Evolutionary conservation across 805 yeast genomes (phyloP), one percentile per base, ranked within the genome.

Genomic region (Torulaspora franciscae): DNA sequence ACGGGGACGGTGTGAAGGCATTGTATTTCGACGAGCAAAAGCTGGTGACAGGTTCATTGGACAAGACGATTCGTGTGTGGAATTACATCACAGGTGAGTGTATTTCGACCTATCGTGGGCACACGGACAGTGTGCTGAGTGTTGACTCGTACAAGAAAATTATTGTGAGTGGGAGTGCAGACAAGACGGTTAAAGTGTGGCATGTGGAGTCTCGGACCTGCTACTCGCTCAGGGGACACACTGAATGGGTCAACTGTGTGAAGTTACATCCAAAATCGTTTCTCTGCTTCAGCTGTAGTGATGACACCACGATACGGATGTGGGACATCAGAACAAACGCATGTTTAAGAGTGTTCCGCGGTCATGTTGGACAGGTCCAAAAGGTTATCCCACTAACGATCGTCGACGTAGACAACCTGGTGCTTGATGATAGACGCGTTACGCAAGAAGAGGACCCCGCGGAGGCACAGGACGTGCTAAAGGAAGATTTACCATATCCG

Each of bases 361-460:
- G 96, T 3, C 99, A 93, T 64, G 82, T 89, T 34, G 97, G 95
- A 0, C 97, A 88, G 64, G 95, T 93, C 24, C 96, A 90, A 70
- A 80, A 87, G 55, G 96, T 90, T 6, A 79, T 93, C 32, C 96
- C 98, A 3, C 72, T 91, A 52, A 81, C 79, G 2, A 77, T 88
- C 40, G 80, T 82, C 45, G 91, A 83, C 50, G 74, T 72, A 28
- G 76, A 74, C 32, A 82, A 76, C 48, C 52, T 68, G 32, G 77
- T 70, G 6, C 64, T 68, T 26, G 80, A 73, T 42, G 56, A 54
- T n/a, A 38, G 32, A 22, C 39, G 19, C 6, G 67, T 60, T 13
- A 45, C 48, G 4, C 38, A 40, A 6, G 52, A 45, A 7, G 48
- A 44, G 5, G 52, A 53, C 6, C 45, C 43, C 26, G 50, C 40